A percentile compares a stretch with the other conserved stretches of the same genome.
phyloP scores from a whole-genome alignment of 768 basidiomycete species.

The Dioszegia aurantiaca region DNA sequence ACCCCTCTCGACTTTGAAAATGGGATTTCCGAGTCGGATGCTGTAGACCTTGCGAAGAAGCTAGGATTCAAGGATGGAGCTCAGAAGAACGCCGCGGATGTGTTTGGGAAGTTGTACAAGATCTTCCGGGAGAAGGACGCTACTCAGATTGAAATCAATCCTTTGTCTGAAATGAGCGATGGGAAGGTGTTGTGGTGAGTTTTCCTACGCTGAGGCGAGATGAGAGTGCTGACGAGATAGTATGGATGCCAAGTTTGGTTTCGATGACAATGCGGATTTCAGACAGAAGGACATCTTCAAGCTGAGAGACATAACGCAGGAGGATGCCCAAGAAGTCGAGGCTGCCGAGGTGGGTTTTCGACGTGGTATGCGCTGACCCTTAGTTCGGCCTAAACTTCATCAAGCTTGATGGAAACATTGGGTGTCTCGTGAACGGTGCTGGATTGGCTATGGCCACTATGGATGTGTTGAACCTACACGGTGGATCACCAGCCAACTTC shows the following conservation, averaged over 20 bases:
- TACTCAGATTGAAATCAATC: slow-evolving; percentile 99
- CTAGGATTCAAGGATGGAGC: slow-evolving; percentile 79
- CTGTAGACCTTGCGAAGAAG: slow-evolving; percentile 75
- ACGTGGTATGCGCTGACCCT: neutral
- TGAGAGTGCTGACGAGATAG: slow-evolving; percentile 54
- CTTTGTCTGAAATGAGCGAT: slow-evolving; percentile 85
- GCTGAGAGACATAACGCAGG: slow-evolving; percentile 87
- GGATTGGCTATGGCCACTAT: slow-evolving; percentile 99
- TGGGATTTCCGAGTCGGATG: slow-evolving; percentile 71
- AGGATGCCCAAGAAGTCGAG: slow-evolving; percentile 95
- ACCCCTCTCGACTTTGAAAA: slow-evolving; percentile 81
- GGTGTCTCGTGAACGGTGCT: slow-evolving; percentile 97
- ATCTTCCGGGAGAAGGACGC: slow-evolving; percentile 99
- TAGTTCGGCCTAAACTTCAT: slow-evolving; percentile 90
- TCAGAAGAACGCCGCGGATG: slow-evolving; percentile 81
- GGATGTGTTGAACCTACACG: slow-evolving; percentile 96
- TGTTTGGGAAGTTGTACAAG: slow-evolving; percentile 88
- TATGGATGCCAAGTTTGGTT: slow-evolving; percentile 99
- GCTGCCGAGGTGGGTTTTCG: slow-evolving; percentile 66
- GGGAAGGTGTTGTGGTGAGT: slow-evolving; percentile 87
- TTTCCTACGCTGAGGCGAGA: neutral
- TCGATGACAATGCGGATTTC: slow-evolving; percentile 99
- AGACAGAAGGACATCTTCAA: slow-evolving; percentile 85
- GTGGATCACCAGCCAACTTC: slow-evolving; percentile 95
- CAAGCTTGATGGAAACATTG: slow-evolving; percentile 95